Conservation (phyloP, 768 basidiomycete species). For the Serendipita vermifera region DNA sequence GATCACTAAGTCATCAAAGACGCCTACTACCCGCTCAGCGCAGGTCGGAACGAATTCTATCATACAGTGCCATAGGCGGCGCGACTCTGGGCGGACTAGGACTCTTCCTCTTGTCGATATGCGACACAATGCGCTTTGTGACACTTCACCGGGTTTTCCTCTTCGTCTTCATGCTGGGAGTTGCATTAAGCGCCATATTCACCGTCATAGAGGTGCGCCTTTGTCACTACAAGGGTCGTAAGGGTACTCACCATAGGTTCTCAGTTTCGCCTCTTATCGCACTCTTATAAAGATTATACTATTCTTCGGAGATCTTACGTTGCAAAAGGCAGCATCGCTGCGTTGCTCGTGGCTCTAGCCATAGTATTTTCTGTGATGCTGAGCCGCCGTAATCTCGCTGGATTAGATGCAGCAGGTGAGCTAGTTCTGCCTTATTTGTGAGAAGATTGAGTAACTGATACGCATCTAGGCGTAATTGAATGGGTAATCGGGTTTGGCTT, state of each 20-base stretch:
- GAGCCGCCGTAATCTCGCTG: slow-evolving; percentile 21
- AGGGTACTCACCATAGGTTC: not conserved
- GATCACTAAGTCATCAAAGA: slow-evolving; percentile 51
- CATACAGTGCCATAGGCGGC: slow-evolving; percentile 45
- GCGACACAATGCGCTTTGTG: slow-evolving; percentile 48
- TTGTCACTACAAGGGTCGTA: not conserved
- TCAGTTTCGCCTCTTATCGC: slow-evolving; percentile 6
- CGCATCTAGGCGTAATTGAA: slow-evolving; percentile 46
- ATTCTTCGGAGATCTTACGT: slow-evolving; percentile 43
- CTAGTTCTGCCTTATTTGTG: slow-evolving; percentile 17
- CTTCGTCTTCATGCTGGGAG: slow-evolving; percentile 60
- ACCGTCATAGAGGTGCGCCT: slow-evolving; percentile 48
- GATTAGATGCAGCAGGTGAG: slow-evolving; percentile 36
- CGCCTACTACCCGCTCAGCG: slow-evolving; percentile 33
- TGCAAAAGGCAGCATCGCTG: slow-evolving; percentile 47
- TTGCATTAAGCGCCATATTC: slow-evolving; percentile 60
- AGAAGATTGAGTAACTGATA: not conserved
- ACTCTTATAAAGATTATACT: slow-evolving; percentile 11
- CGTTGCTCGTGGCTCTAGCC: slow-evolving; percentile 43
- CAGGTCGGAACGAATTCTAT: slow-evolving; percentile 40
- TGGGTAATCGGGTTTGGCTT: slow-evolving; percentile 64
- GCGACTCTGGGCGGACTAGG: slow-evolving; percentile 50
- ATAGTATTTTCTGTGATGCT: slow-evolving; percentile 43
- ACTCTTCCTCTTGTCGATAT: slow-evolving; percentile 54
- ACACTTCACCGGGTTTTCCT: slow-evolving; percentile 47